Percentiles rank a stretch among this genome's conserved stretches.
phyloP scores from a whole-genome alignment of 805 yeast species.

The Spathaspora gorwiae region DNA sequence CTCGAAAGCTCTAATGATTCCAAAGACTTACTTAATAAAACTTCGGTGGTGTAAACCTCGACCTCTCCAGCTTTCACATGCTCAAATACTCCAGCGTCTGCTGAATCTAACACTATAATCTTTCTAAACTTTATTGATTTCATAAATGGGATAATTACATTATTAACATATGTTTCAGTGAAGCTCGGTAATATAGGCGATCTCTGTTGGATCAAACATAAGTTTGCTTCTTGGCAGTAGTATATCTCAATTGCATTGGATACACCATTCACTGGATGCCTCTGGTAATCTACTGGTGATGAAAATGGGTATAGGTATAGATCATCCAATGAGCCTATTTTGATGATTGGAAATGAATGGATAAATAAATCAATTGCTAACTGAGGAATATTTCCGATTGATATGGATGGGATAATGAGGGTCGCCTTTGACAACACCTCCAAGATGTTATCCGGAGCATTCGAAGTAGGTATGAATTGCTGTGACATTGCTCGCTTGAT shows the following conservation, averaged over 20 bases:
- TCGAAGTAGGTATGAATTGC: too few species aligned
- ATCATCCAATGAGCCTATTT: slow-evolving; percentile 56
- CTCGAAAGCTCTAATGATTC: slow-evolving; percentile 21
- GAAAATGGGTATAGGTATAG: slow-evolving; percentile 72
- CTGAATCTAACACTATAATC: slow-evolving; percentile 64
- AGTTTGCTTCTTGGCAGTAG: slow-evolving; percentile 30
- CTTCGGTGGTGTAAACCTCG: slow-evolving; percentile 26
- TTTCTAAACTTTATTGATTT: slow-evolving; percentile 33
- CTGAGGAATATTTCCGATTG: slow-evolving; percentile 90
- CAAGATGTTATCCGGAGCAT: too few species aligned
- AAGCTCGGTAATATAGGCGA: slow-evolving; percentile 77
- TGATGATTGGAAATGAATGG: slow-evolving; percentile 51
- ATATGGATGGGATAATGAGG: slow-evolving; percentile 72
- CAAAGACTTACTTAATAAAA: slow-evolving; percentile 26
- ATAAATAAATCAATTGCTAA: slow-evolving; percentile 68
- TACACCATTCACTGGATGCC: slow-evolving; percentile 27
- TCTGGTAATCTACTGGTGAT: slow-evolving; percentile 59
- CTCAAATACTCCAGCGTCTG: slow-evolving; percentile 55
- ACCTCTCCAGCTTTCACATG: slow-evolving; percentile 17
- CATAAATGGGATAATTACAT: slow-evolving; percentile 50
- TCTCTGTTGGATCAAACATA: slow-evolving; percentile 73
- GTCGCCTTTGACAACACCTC: slow-evolving; percentile 12
- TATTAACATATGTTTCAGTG: slow-evolving; percentile 44
- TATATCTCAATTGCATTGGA: slow-evolving; percentile 68
- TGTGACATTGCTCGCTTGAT: too few species aligned